Evolutionary conservation across 305 asterid genomes (phyloP), one percentile per base, ranked within the genome.

Genomic region (Rubia occidens): DNA sequence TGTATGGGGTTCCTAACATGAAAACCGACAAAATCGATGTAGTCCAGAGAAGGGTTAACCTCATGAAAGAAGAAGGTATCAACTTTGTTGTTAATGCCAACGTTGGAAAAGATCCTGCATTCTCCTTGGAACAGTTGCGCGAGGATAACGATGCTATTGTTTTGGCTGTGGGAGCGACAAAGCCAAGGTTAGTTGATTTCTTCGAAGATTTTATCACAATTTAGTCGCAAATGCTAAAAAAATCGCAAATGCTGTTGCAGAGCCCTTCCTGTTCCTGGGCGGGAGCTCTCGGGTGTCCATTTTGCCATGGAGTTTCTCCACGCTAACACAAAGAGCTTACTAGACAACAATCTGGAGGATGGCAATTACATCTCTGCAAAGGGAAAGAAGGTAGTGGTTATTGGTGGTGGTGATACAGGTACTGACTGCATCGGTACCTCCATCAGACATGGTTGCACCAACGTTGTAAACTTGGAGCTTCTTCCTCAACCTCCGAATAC

Each of bases 331-430:
- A 95, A 91, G 70, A 95, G 99, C 76, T 83, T 95, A 82, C 93
- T 95, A 5, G 97, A 95, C 76, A 91, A 93, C 85, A 82, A 89
- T 74, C 99, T 88, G 51, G 55, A 82, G 84, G 99, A 91, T 78
- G 97, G 84, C 26, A 89, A 85, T 1, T 91, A 83, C 85, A 89
- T 95, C 69, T 95, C 99, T 35, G 98, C 99, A n/a, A 85, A 88
- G 83, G 94, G 86, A 70, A 95, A 91, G 92, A 95, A 87, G 83
- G 97, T 91, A 47, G 99, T 91, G 45, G 99, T 95, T 61, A 91
- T 95, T 72, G 99, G 99, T 80, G 99, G 99, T 67, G 99, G 99
- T 69, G 99, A 95, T 78, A 95, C 99, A 1, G 98, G 99, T 68
- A 95, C 98, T 0, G 98, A 95, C 68, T 95, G 98, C 76, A 89